Evolutionary conservation across 345 rosid species (phyloP).

Genomic region (Populus tremula): DNA sequence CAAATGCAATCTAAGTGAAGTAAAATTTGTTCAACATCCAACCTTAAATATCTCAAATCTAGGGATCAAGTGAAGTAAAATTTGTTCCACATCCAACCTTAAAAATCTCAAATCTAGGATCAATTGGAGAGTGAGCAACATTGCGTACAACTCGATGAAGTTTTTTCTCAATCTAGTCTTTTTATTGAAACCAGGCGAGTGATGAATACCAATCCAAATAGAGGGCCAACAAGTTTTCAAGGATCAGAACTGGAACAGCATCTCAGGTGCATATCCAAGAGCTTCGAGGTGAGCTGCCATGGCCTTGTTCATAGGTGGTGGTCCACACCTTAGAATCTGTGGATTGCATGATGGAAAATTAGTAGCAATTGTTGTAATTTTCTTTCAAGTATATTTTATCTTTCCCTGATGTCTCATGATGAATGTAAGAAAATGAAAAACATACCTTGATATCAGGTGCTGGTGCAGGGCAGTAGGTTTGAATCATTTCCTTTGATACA

Average conservation of each 20-base stretch:
- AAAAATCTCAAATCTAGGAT: background rate
- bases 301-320: constrained; percentile 98
- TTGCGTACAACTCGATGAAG: background rate
- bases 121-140: background rate
- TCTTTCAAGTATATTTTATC: too few species aligned
- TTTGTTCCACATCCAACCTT: background rate
- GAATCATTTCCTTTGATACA: constrained; percentile 88
- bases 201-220: background rate
- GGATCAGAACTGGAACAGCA: constrained; percentile 90
- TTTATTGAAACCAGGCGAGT: constrained; percentile 1
- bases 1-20: too few species aligned
- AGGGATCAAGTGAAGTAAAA: background rate
- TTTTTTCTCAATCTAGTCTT: background rate
- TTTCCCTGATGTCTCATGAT: background rate
- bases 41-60: background rate
- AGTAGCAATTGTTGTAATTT: background rate
- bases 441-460: constrained; percentile 68
- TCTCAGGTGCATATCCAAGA: constrained; percentile 72
- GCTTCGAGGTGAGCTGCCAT: constrained; percentile 84
- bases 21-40: background rate
- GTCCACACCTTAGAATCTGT: constrained; percentile 91
- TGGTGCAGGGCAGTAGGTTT: constrained; percentile 74
- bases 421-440: too few species aligned
- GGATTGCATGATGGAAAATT: constrained; percentile 10
- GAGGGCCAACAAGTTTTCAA: background rate